These are phyloP conservation scores for Aspergillus sclerotialis DNA, from an alignment of 2,329 filamentous ascomycete species.

Conservation along the genomic window DNA sequence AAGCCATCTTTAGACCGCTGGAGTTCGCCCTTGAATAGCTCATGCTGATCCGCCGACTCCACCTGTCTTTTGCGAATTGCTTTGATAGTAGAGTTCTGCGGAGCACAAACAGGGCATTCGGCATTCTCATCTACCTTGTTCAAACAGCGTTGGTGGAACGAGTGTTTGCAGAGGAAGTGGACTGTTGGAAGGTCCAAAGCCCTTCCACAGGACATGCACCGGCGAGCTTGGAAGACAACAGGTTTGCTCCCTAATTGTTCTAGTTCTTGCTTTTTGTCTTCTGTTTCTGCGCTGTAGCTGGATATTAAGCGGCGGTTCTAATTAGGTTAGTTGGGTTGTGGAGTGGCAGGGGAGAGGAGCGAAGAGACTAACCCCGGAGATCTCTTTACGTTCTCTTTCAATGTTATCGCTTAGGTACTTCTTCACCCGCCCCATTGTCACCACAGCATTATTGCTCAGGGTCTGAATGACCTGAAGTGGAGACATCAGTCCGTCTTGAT, in stretches of 20 bases:
- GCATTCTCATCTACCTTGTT: slow-evolving; percentile 58
- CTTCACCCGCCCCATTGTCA: slow-evolving; percentile 97
- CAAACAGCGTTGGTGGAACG: slow-evolving; percentile 88
- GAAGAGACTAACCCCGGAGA: slow-evolving; percentile 53
- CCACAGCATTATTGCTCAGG: slow-evolving; percentile 68
- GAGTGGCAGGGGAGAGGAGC: not conserved
- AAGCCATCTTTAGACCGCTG: slow-evolving; percentile 74
- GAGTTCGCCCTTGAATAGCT: slow-evolving; percentile 78
- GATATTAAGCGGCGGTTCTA: slow-evolving; percentile 72
- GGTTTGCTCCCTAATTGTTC: slow-evolving; percentile 70
- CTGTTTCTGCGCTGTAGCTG: slow-evolving; percentile 78
- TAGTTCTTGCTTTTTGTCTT: slow-evolving; percentile 71
- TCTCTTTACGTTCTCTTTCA: slow-evolving; percentile 78
- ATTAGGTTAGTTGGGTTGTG: slow-evolving; percentile 19
- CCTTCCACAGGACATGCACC: slow-evolving; percentile 75
- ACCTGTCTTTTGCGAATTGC: slow-evolving; percentile 81
- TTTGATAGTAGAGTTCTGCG: slow-evolving; percentile 78
- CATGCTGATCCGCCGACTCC: slow-evolving; percentile 79
- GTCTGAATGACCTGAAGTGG: slow-evolving; percentile 95
- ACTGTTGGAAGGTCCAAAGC: slow-evolving; percentile 80
- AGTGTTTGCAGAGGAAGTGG: slow-evolving; percentile 95
- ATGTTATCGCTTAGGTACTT: slow-evolving; percentile 85
- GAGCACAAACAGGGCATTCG: slow-evolving; percentile 81
- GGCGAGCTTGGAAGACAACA: slow-evolving; percentile 80
- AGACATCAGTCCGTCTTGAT: slow-evolving; percentile 86